Conservation (phyloP, 176 grass and related monocot genomes). For the Chrysopogon serrulatus region DNA sequence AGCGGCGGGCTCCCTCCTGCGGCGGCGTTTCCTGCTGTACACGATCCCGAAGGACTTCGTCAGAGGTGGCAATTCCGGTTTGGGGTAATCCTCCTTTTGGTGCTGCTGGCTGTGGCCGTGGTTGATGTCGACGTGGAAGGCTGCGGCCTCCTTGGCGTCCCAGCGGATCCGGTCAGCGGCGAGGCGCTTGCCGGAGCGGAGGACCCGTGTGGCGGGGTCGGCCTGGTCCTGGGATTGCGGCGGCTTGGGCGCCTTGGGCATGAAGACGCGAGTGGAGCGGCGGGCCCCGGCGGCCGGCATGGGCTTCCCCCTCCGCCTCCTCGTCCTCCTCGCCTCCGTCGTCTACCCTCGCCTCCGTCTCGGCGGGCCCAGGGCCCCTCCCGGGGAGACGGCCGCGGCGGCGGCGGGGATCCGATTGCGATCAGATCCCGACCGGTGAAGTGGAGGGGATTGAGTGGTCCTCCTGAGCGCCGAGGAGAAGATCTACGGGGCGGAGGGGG, state of each 20-base stretch:
- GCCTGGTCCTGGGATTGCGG: not conserved
- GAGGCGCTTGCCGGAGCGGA: slow-evolving; percentile 60
- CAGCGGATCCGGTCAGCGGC: slow-evolving; percentile 43
- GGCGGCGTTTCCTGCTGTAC: slow-evolving; percentile 67
- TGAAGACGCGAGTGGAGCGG: slow-evolving; percentile 72
- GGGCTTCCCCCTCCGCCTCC: slow-evolving; percentile 9
- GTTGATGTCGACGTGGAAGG: slow-evolving; percentile 9
- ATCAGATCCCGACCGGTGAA: slow-evolving; percentile 36
- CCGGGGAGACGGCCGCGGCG: not conserved
- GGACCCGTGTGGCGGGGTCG: slow-evolving; percentile 33
- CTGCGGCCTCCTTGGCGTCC: slow-evolving; percentile 26
- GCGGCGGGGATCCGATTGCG: slow-evolving; percentile 19
- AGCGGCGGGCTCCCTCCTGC: not conserved
- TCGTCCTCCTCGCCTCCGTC: slow-evolving; percentile 16
- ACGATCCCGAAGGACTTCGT: slow-evolving; percentile 51
- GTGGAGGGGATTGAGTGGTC: not conserved
- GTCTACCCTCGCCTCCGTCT: not conserved
- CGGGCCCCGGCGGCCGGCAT: slow-evolving; percentile 82
- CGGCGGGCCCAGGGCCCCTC: not conserved
- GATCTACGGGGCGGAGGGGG: not conserved
- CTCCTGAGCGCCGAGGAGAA: not conserved
- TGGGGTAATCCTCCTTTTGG: not conserved
- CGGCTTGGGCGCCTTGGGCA: slow-evolving; percentile 50
- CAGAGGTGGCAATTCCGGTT: not conserved
- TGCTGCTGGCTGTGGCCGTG: not conserved